These are phyloP conservation scores for Schizonepeta tenuifolia DNA, from an alignment of 257 asterid species.

Conservation along the genomic window DNA sequence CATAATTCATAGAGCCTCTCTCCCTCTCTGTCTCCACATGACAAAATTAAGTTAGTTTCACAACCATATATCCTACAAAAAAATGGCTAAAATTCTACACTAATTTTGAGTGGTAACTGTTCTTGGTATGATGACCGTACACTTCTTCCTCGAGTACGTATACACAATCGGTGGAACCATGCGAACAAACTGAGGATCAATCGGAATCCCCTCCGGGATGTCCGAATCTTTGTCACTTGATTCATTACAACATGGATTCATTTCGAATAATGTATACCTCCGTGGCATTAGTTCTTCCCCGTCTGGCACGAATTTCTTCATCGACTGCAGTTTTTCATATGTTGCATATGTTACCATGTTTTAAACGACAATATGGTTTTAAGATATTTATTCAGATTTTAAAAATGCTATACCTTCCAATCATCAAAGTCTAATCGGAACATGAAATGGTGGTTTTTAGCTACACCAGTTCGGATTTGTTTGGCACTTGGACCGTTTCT, in stretches of 20 bases:
- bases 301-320: constrained; percentile 41
- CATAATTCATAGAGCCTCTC: not conserved
- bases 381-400: no score
- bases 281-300: constrained; percentile 58
- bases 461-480: constrained; percentile 44
- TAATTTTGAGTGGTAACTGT: not conserved
- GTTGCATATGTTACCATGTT: not conserved
- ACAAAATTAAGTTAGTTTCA: no score
- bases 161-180: not conserved
- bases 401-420: constrained; percentile 51
- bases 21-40: not conserved
- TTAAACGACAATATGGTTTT: no score
- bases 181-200: not conserved
- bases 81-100: not conserved
- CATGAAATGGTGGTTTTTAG: constrained; percentile 44
- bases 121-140: constrained; percentile 20
- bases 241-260: not conserved
- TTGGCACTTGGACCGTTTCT: constrained; percentile 49
- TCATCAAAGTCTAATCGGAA: constrained; percentile 57
- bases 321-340: constrained; percentile 35
- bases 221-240: not conserved
- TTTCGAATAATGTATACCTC: constrained; percentile 22
- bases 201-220: not conserved
- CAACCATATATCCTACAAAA: not conserved
- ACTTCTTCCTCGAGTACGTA: constrained; percentile 38